Evolutionary conservation across 805 yeast species (phyloP), one percentile per base, ranked within the genome.

Genomic region (Barnettozyma salicaria): DNA sequence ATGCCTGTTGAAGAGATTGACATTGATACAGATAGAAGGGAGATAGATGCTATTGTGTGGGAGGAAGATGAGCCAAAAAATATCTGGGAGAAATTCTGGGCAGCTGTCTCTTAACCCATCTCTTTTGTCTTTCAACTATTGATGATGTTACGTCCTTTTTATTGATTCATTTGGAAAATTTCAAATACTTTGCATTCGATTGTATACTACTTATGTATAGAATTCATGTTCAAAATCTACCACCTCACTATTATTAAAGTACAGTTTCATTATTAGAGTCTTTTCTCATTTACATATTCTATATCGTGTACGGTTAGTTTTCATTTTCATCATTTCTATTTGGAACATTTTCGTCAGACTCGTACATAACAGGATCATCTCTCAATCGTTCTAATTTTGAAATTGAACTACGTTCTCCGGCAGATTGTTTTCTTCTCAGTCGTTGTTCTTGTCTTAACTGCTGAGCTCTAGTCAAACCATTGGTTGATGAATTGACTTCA

Each of bases 21-120:
- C 33, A 52, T 52, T 24, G 56, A 52, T 26, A 40, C 52, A 5
- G 55, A 52, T 30, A 50, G 56, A 45, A 47, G 56, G 37, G 53
- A 50, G 24, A 52, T 52, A 18, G 56, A 52, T 30, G 61, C 71
- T 25, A 66, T 67, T 24, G 69, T 68, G 12, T 76, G 79, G 76
- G 83, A 74, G 28, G 77, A 71, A 3, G 69, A 65, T 3, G 66
- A 54, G 13, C 74, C 76, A 32, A 69, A 59, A 40, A 72, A 64
- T 36, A 29, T 70, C 16, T 73, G 80, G 78, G 80, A 69, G 36
- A 76, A 73, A 52, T 61, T 75, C 49, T 76, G 82, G 80, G 58
- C 49, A 34, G 49, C 60, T 30, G 57, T 66, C 18, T 64, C 65
- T 23, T 64, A 17, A 21, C 20, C 13, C 5, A 13, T 19, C 23